Percentiles rank a stretch among this genome's conserved stretches.
phyloP scores from a whole-genome alignment of 768 basidiomycete genomes.

The Sarcodon aspratus region DNA sequence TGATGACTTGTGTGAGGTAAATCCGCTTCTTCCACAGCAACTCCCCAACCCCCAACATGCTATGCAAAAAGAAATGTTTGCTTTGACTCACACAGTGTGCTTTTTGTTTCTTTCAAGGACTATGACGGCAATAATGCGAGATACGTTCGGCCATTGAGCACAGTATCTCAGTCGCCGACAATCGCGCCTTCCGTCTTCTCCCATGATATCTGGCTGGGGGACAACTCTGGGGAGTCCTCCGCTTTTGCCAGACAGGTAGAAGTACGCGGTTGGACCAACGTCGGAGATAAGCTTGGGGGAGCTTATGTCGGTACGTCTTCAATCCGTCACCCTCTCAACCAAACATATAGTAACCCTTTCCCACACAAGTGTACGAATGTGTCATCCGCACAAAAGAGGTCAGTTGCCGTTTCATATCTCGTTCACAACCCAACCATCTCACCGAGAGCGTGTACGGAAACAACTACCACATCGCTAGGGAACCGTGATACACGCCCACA shows the following conservation, averaged over 20 bases:
- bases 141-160: neutral
- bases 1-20: constrained; percentile 47
- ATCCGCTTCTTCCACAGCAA: constrained; percentile 7
- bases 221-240: constrained; percentile 40
- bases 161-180: constrained; percentile 3
- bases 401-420: constrained; percentile 4
- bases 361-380: constrained; percentile 49
- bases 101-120: neutral
- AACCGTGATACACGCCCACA: constrained; percentile 52
- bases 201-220: constrained; percentile 58
- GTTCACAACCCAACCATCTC: neutral
- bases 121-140: neutral
- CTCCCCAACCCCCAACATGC: neutral
- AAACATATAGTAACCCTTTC: neutral
- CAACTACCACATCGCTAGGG: constrained; percentile 22
- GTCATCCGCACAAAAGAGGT: constrained; percentile 57
- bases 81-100: neutral
- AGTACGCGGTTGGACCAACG: constrained; percentile 62
- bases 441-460: neutral
- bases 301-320: constrained; percentile 49
- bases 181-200: constrained; percentile 45
- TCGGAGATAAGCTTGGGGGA: constrained; percentile 51
- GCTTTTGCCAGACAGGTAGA: constrained; percentile 56
- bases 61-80: constrained; percentile 3
- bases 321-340: neutral